These are phyloP conservation scores for Phaeotremella fagi DNA, from an alignment of 768 basidiomycete genomes.

Conservation along the genomic window DNA sequence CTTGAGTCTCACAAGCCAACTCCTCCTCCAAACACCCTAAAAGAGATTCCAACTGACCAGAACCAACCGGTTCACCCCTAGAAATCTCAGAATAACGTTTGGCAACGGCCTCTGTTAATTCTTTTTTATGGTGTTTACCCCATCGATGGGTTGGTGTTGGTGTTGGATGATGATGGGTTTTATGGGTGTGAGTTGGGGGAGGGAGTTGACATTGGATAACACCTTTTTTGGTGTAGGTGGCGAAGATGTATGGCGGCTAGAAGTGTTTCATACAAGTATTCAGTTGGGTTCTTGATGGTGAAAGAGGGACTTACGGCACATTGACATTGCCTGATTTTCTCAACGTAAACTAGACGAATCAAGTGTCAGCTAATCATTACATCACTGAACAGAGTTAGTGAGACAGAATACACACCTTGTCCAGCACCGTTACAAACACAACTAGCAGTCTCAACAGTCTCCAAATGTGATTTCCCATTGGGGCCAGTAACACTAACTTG, in stretches of 20 bases:
- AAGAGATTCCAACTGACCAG: not conserved
- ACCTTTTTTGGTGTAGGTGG: not conserved
- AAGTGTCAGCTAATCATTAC: not conserved
- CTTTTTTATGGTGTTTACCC: no score
- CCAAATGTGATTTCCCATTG: no score
- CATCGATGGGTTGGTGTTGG: no score
- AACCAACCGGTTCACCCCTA: not conserved
- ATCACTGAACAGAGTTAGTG: not conserved
- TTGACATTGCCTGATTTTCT: not conserved
- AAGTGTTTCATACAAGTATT: not conserved
- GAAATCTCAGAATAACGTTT: not conserved
- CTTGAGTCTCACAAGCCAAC: conserved; percentile 2
- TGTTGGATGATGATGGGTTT: not conserved
- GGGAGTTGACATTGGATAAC: not conserved
- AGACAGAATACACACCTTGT: not conserved
- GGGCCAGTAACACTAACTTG: no score
- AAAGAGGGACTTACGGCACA: not conserved
- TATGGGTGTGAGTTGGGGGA: not conserved
- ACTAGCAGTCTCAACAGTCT: not conserved
- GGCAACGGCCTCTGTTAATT: no score
- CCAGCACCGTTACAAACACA: not conserved
- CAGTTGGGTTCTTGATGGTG: not conserved
- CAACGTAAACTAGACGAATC: not conserved
- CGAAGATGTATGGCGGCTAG: not conserved
- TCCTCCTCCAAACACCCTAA: not conserved